A percentile compares a stretch with the other conserved stretches of the same genome.
Evolutionary conservation across 2,329 filamentous ascomycete species (phyloP).

Genomic region (Myriangium duriaei): DNA sequence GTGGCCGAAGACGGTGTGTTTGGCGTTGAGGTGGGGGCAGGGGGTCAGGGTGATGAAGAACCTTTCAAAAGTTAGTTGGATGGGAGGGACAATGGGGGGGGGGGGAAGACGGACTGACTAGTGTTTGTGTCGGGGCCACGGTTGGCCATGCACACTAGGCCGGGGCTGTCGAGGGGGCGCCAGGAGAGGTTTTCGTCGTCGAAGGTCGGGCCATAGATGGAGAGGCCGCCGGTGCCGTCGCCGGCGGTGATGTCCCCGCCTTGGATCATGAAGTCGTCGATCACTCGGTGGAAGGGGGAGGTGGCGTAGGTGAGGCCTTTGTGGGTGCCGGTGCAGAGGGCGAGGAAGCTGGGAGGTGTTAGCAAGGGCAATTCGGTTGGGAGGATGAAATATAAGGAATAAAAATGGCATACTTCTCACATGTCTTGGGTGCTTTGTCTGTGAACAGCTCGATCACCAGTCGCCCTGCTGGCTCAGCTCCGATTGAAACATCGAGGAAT

Average conservation of each 20-base stretch:
- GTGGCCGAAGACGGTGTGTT: constrained; percentile 31
- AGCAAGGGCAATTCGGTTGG: constrained; percentile 4
- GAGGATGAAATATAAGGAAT: not conserved
- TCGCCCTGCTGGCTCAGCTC: constrained; percentile 28
- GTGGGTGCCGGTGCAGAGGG: constrained; percentile 30
- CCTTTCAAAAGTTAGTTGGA: constrained; percentile 12
- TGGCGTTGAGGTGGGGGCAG: constrained; percentile 28
- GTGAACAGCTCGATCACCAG: constrained; percentile 34
- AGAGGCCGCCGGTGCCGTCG: constrained; percentile 29
- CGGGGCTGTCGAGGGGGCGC: constrained; percentile 28
- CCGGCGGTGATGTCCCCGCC: constrained; percentile 30
- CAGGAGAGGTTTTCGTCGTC: constrained; percentile 31
- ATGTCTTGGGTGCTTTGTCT: constrained; percentile 33
- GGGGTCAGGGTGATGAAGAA: constrained; percentile 32
- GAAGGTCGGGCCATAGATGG: constrained; percentile 29
- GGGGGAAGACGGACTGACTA: constrained; percentile 22
- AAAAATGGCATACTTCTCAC: constrained; percentile 30
- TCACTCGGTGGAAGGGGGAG: constrained; percentile 29
- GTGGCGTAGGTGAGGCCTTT: constrained; percentile 26
- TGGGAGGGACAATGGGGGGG: not conserved
- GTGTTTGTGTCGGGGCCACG: constrained; percentile 29
- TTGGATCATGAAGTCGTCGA: constrained; percentile 34
- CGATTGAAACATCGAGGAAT: constrained; percentile 31
- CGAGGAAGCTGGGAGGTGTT: constrained; percentile 27
- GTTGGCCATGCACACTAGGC: constrained; percentile 31